Evolutionary conservation across 164 flowering plant species (phyloP).

Genomic region (Saururus chinensis): DNA sequence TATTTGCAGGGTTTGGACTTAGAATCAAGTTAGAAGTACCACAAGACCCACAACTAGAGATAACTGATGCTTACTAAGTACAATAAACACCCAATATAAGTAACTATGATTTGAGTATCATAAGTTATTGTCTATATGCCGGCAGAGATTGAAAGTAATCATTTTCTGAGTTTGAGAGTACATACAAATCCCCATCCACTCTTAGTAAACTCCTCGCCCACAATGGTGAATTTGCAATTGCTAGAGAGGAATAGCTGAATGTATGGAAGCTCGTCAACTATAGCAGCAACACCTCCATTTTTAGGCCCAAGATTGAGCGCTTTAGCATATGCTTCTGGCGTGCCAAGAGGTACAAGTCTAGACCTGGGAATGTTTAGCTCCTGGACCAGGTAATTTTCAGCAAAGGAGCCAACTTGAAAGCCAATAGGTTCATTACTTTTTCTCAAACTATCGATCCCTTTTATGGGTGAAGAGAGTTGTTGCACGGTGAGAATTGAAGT

Average conservation of each 20-base stretch:
- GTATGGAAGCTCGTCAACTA: conserved; percentile 54
- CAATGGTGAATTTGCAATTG: conserved; percentile 30
- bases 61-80: background rate
- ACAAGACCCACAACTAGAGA: background rate
- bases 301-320: conserved; percentile 27
- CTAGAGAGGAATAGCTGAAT: conserved; percentile 41
- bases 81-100: background rate
- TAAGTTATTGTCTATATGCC: background rate
- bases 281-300: conserved; percentile 38
- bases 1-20: background rate
- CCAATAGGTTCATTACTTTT: conserved; percentile 32
- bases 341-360: conserved; percentile 37
- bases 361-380: conserved; percentile 33
- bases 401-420: conserved; percentile 46
- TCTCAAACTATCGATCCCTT: conserved; percentile 41
- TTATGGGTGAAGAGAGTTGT: conserved; percentile 32
- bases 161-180: conserved; percentile 3
- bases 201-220: conserved; percentile 43
- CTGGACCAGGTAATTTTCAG: conserved; percentile 27
- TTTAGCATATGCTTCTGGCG: conserved; percentile 34
- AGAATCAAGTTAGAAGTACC: no score
- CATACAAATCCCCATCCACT: conserved; percentile 69
- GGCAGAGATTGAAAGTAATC: background rate
- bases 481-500: conserved; percentile 39
- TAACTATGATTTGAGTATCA: no score